Conservation (phyloP, 83 land plant species). For the Larix sibirica region DNA sequence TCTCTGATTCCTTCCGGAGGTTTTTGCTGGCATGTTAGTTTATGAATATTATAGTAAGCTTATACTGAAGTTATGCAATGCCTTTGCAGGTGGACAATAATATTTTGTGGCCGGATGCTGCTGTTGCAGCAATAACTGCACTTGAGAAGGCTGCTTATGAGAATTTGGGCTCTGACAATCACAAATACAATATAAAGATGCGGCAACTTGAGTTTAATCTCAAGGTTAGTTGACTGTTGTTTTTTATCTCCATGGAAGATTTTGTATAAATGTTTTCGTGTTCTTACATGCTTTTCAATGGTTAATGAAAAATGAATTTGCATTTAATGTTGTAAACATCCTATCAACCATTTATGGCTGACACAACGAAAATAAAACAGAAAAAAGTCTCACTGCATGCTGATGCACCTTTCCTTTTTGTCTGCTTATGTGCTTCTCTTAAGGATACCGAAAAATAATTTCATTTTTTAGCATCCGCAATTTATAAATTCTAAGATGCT, state of each 20-base stretch:
- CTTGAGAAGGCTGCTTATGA: constrained; percentile 82
- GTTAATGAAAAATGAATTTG: background rate
- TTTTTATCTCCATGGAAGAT: background rate
- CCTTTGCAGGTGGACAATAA: constrained; percentile 49
- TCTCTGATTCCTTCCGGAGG: background rate
- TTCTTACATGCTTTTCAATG: background rate
- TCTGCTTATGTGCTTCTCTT: no score
- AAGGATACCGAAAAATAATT: no score
- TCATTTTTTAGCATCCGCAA: background rate
- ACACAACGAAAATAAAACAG: no score
- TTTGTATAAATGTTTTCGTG: background rate
- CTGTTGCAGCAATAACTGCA: constrained; percentile 61
- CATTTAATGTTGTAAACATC: background rate
- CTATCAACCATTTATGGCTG: no score
- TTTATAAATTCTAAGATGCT: background rate
- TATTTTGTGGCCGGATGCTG: constrained; percentile 73
- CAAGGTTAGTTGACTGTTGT: constrained; percentile 49
- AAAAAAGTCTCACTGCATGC: no score
- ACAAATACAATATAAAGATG: constrained; percentile 95
- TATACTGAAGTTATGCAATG: constrained; percentile 9
- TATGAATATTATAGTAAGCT: background rate
- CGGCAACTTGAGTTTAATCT: constrained; percentile 82
- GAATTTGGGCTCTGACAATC: constrained; percentile 57
- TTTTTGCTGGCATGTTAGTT: background rate
- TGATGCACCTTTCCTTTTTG: no score